Evolutionary conservation across 805 yeast species (phyloP).

Genomic region (Pichia rugopelliculosa): DNA sequence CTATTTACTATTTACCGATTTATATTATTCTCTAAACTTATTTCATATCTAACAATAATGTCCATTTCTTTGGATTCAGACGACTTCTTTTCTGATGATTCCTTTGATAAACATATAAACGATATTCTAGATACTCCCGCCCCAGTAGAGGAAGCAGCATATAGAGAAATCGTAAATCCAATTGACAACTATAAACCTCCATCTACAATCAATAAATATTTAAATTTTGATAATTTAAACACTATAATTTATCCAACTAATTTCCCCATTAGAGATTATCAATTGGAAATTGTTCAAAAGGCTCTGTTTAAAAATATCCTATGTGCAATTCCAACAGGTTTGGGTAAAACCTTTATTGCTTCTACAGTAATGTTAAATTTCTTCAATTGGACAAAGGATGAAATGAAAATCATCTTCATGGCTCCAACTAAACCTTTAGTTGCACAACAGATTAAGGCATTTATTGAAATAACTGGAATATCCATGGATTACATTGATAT

Average conservation of each 20-base stretch:
- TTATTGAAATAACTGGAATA: constrained; percentile 79
- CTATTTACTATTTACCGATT: too few species aligned
- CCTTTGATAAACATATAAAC: neutral
- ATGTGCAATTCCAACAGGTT: constrained; percentile 94
- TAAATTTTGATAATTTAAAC: constrained; percentile 32
- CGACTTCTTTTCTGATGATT: constrained; percentile 3
- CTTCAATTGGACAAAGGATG: constrained; percentile 71
- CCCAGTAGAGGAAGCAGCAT: too few species aligned
- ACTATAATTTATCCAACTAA: constrained; percentile 81
- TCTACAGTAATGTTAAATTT: constrained; percentile 88
- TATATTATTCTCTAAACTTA: too few species aligned
- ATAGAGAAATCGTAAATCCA: neutral
- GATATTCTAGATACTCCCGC: neutral
- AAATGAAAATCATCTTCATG: constrained; percentile 75
- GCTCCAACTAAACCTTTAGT: constrained; percentile 97
- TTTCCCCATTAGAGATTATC: constrained; percentile 79
- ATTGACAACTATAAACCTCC: neutral
- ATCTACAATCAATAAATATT: constrained; percentile 34
- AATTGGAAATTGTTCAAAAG: constrained; percentile 65
- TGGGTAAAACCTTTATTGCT: constrained; percentile 96
- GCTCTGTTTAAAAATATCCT: constrained; percentile 68
- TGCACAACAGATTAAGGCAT: constrained; percentile 93
- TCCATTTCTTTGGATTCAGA: neutral
- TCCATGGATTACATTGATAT: constrained; percentile 74
- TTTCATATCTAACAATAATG: neutral